Evolutionary conservation across 192 early-diverging fungal genomes (phyloP).

Genomic region (Coemansia umbellata): DNA sequence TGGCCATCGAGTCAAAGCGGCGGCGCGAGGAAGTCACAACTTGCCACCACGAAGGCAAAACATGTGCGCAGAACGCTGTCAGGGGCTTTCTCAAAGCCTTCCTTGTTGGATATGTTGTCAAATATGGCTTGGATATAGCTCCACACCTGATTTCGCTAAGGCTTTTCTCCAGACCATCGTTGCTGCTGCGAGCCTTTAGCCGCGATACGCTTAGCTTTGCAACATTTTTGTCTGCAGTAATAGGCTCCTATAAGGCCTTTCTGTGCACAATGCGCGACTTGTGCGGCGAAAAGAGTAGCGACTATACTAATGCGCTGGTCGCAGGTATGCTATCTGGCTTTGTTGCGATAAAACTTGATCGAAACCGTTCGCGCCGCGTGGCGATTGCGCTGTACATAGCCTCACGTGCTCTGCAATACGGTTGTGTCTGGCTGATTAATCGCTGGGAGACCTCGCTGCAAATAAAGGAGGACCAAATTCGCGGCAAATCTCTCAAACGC

Average conservation of each 20-base stretch:
- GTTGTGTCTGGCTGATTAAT: constrained; percentile 59
- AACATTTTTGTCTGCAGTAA: constrained; percentile 60
- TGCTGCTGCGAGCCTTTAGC: constrained; percentile 32
- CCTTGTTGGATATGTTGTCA: constrained; percentile 56
- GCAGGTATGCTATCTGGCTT: constrained; percentile 63
- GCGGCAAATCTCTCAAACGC: constrained; percentile 29
- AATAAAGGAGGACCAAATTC: constrained; percentile 14
- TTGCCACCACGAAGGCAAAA: constrained; percentile 62
- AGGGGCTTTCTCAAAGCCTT: constrained; percentile 65
- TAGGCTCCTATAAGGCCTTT: constrained; percentile 61
- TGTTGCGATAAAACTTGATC: constrained; percentile 58
- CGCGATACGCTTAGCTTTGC: constrained; percentile 65
- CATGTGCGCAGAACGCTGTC: constrained; percentile 60
- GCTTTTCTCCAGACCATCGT: constrained; percentile 32
- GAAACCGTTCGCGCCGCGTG: constrained; percentile 54
- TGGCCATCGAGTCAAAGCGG: constrained; percentile 40
- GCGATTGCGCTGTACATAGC: constrained; percentile 64
- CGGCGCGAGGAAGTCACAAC: neutral
- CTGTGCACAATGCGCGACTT: constrained; percentile 57
- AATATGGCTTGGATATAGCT: constrained; percentile 55
- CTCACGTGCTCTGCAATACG: constrained; percentile 62
- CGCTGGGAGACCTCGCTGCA: constrained; percentile 47
- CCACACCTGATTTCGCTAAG: constrained; percentile 56
- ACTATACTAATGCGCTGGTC: constrained; percentile 60
- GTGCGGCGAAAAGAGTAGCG: constrained; percentile 43